These are phyloP conservation scores for Ophiocordyceps australis DNA, from an alignment of 2,329 filamentous ascomycete species.

Conservation along the genomic window DNA sequence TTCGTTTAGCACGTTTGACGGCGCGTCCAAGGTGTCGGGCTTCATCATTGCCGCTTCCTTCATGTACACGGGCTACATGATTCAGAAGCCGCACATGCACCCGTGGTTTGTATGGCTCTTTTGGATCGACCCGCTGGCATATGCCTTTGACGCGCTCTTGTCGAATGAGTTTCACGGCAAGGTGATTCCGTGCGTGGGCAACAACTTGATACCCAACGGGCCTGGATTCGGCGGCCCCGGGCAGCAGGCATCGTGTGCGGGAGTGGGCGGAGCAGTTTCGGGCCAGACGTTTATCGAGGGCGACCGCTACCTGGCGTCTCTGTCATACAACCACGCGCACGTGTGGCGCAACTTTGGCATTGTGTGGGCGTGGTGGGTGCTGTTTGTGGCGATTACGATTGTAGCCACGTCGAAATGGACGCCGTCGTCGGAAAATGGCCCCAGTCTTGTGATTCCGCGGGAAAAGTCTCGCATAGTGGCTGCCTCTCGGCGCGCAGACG, in stretches of 20 bases:
- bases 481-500: conserved; percentile 10
- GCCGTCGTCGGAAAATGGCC: conserved; percentile 28
- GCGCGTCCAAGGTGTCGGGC: conserved; percentile 37
- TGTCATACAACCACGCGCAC: conserved; percentile 32
- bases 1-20: conserved; percentile 35
- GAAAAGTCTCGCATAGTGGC: conserved; percentile 27
- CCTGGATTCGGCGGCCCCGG: conserved; percentile 22
- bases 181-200: conserved; percentile 27
- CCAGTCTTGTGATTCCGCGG: conserved; percentile 41
- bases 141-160: conserved; percentile 50
- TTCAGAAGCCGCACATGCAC: conserved; percentile 41
- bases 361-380: conserved; percentile 42
- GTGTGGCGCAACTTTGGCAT: conserved; percentile 45
- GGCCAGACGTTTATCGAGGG: conserved; percentile 32
- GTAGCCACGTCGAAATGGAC: conserved; percentile 38
- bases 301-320: conserved; percentile 35
- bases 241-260: conserved; percentile 35
- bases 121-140: conserved; percentile 50
- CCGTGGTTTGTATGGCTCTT: conserved; percentile 45
- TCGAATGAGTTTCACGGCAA: conserved; percentile 52
- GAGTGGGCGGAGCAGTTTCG: conserved; percentile 32
- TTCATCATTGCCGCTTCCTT: conserved; percentile 29
- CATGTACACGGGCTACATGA: conserved; percentile 48
- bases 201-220: conserved; percentile 31
- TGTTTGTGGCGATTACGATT: conserved; percentile 41